These are phyloP conservation scores for Aspergillus cejpii DNA, from an alignment of 2,329 filamentous ascomycete genomes.

Conservation along the genomic window DNA sequence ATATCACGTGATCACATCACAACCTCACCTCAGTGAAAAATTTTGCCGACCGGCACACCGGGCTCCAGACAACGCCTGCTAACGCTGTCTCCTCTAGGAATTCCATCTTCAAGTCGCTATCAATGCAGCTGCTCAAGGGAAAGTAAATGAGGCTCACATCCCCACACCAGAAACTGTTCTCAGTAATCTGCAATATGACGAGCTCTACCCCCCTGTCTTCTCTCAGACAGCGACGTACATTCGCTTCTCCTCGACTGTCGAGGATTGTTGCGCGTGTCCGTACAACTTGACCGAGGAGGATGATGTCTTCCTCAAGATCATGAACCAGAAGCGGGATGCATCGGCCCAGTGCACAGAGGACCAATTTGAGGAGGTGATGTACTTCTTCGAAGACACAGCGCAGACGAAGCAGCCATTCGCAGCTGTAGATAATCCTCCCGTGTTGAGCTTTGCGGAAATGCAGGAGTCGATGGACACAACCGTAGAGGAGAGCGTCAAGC, in stretches of 20 bases:
- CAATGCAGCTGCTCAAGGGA: slow-evolving; percentile 55
- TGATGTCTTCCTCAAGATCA: slow-evolving; percentile 71
- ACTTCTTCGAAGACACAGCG: slow-evolving; percentile 86
- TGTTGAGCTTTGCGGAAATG: slow-evolving; percentile 67
- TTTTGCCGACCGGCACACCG: slow-evolving; percentile 20
- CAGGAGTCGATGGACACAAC: slow-evolving; percentile 59
- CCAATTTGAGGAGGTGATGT: slow-evolving; percentile 89
- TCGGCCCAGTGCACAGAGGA: slow-evolving; percentile 70
- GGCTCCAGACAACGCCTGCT: slow-evolving; percentile 14
- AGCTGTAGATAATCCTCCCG: slow-evolving; percentile 78
- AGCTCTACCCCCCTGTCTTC: slow-evolving; percentile 73
- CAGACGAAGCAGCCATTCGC: slow-evolving; percentile 80
- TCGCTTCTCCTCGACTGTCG: slow-evolving; percentile 94
- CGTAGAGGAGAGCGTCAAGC: slow-evolving; percentile 49
- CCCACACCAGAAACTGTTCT: slow-evolving; percentile 59
- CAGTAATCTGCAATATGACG: slow-evolving; percentile 72
- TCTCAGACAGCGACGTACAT: slow-evolving; percentile 88
- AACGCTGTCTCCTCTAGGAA: slow-evolving; percentile 55
- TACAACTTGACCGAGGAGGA: slow-evolving; percentile 96
- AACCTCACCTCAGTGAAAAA: slow-evolving; percentile 27
- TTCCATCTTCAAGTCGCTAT: slow-evolving; percentile 88
- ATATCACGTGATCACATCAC: slow-evolving; percentile 37
- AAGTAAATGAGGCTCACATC: slow-evolving; percentile 59
- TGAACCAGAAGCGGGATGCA: slow-evolving; percentile 69
- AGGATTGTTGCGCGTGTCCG: slow-evolving; percentile 81